Evolutionary conservation across 306 rosid species (phyloP), one percentile per base, ranked within the genome.

Genomic region (Cicer arietinum): DNA sequence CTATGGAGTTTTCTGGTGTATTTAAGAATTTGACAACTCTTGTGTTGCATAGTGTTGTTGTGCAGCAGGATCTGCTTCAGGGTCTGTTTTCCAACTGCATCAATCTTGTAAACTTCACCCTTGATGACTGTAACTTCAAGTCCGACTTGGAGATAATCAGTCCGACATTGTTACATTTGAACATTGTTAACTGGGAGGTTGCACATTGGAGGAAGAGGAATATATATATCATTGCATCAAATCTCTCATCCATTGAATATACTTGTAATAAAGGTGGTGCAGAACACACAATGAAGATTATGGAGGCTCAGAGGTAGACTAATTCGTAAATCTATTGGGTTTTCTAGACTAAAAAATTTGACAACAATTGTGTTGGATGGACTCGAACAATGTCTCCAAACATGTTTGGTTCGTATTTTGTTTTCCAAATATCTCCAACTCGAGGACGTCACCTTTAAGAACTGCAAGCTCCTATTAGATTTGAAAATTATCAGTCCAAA

Each of bases 341-440:
- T 61, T 40, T 7, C 3, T 3, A 46, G 22, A 37, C 12, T 39
- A 10, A 61, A 39, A 39, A 39, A 61, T 39, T 22, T 61, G 22
- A 30, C 45, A 39, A 62, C 68, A 16, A 39, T 62, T 62, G 48
- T 40, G 47, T 39, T 62, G 7, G 48, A 62, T 39, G 68, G 48
- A 39, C 7, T 61, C 46, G 0, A 0, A 37, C 22, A 39, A 3
- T 0, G 0, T n/a, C 11, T 61, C 9, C 7, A 9, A 8, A 4
- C 0, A 2, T 0, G 7, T 0, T 1, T 62, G 7, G 6, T 39
- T 11, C 10, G 7, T 39, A 3, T 0, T n/a, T 13, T 62, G 20
- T 62, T 62, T 62, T 62, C 68, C n/a, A 4, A 62, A 8, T 39
- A 48, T 62, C 48, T 62, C 68, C 68, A 39, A 40, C 68, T 40